Conservation (phyloP, 805 yeast genomes). For the Wickerhamiella azymoides region DNA sequence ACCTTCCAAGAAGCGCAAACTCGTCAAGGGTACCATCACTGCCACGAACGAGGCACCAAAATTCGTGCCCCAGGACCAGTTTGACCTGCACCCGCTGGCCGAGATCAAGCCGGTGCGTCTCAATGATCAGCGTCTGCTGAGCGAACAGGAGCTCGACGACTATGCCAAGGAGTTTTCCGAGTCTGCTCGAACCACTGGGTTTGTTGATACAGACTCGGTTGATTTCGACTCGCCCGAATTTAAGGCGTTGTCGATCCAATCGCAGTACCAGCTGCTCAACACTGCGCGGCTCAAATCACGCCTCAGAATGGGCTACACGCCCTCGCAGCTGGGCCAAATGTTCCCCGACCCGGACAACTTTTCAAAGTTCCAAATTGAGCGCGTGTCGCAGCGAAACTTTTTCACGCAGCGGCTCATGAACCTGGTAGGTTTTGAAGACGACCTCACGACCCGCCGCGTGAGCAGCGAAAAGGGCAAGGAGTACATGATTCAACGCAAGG, state of each 20-base stretch:
- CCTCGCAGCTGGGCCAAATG: constrained; percentile 68
- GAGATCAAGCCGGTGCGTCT: constrained; percentile 27
- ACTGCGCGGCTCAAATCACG: constrained; percentile 73
- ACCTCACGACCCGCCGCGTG: constrained; percentile 36
- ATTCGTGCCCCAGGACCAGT: constrained; percentile 45
- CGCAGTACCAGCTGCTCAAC: constrained; percentile 79
- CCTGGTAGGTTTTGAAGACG: constrained; percentile 59
- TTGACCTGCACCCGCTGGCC: constrained; percentile 62
- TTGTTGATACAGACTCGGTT: constrained; percentile 33
- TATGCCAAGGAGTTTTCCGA: constrained; percentile 41
- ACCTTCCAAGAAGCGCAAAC: constrained; percentile 4
- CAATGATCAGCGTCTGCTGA: constrained; percentile 58
- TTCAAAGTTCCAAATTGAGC: constrained; percentile 80
- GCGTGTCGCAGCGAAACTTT: constrained; percentile 83
- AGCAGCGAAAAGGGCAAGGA: constrained; percentile 73
- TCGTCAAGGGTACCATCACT: constrained; percentile 13
- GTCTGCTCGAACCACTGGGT: constrained; percentile 32
- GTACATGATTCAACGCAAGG: constrained; percentile 61
- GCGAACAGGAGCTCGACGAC: constrained; percentile 57
- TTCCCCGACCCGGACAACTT: constrained; percentile 84
- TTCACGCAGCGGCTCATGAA: constrained; percentile 79
- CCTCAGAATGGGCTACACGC: constrained; percentile 86
- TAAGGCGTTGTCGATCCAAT: constrained; percentile 57
- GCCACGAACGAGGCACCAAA: constrained; percentile 25
- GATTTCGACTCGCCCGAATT: constrained; percentile 80